Percentiles rank a stretch among this genome's conserved stretches.
phyloP scores from a whole-genome alignment of 1,284 basidiomycete species.

The Irpex sp. region DNA sequence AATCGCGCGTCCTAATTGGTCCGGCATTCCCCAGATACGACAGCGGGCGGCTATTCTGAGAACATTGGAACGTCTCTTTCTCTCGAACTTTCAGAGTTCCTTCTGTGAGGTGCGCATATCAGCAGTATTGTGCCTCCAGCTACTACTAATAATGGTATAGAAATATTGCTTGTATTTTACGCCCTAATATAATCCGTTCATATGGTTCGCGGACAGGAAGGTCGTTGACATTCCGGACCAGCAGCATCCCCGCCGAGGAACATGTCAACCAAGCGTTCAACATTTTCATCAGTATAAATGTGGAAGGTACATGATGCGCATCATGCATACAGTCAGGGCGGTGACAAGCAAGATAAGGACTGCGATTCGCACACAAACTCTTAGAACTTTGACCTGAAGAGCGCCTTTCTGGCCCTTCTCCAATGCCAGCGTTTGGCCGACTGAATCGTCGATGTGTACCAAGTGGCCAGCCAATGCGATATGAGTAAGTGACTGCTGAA shows the following conservation, averaged over 20 bases:
- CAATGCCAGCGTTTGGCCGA: too few species aligned
- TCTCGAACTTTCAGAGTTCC: slow-evolving; percentile 4
- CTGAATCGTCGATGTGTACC: too few species aligned
- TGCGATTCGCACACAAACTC: neutral
- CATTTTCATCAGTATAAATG: neutral
- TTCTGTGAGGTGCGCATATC: neutral
- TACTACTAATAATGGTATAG: neutral
- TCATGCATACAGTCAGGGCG: neutral
- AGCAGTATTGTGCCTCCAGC: neutral
- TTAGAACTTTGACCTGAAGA: too few species aligned
- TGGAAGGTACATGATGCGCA: neutral
- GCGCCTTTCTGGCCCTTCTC: too few species aligned
- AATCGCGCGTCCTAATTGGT: slow-evolving; percentile 24
- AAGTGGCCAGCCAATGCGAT: too few species aligned
- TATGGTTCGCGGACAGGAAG: neutral
- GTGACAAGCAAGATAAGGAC: neutral
- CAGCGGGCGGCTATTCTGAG: slow-evolving; percentile 9
- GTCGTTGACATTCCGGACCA: neutral
- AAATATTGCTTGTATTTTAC: neutral
- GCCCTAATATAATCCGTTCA: neutral
- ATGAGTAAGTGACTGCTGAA: too few species aligned
- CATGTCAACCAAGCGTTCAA: neutral
- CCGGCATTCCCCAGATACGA: slow-evolving; percentile 33
- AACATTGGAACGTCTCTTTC: neutral
- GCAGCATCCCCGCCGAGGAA: neutral